Percentiles rank a stretch among this genome's conserved stretches.
These are phyloP conservation scores for Naganishia cerealis DNA, from an alignment of 1,284 basidiomycete species.

Conservation along the genomic window DNA sequence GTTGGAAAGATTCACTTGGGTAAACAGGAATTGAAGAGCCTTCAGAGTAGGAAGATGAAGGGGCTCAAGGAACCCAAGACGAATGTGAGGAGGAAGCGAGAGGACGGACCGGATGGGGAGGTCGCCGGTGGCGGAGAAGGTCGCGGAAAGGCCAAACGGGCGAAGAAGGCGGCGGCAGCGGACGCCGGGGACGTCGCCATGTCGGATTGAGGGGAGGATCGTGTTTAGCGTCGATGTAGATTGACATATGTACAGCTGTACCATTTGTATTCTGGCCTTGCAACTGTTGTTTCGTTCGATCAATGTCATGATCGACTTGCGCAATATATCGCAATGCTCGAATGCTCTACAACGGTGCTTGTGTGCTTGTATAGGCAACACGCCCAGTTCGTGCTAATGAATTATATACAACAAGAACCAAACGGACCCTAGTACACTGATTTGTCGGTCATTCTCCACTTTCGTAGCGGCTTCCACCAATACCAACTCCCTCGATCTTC, in stretches of 20 bases:
- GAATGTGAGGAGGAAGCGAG: conserved; percentile 35
- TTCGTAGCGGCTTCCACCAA: conserved; percentile 23
- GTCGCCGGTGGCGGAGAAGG: conserved; percentile 36
- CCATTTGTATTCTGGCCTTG: conserved; percentile 23
- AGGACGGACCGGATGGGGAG: conserved; percentile 29
- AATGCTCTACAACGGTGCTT: conserved; percentile 9
- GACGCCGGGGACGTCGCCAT: conserved; percentile 6
- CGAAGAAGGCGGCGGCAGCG: conserved; percentile 26
- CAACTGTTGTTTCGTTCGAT: not conserved
- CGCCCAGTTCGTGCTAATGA: not conserved
- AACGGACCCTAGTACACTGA: conserved; percentile 9
- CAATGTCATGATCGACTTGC: not conserved
- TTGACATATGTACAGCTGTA: conserved; percentile 18
- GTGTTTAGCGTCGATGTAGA: conserved; percentile 1
- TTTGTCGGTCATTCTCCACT: conserved; percentile 27
- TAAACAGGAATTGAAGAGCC: conserved; percentile 79
- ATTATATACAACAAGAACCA: not conserved
- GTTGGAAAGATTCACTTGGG: conserved; percentile 85
- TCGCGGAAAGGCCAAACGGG: conserved; percentile 28
- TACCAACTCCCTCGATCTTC: conserved; percentile 18
- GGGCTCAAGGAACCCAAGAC: conserved; percentile 44
- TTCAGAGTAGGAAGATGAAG: conserved; percentile 65
- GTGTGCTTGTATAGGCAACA: not conserved
- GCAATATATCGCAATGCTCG: not conserved
- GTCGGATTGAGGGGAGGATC: not conserved